Base-by-base conservation (phyloP, 2,329 filamentous ascomycete species). In the Fusarium tuaranense region DNA sequence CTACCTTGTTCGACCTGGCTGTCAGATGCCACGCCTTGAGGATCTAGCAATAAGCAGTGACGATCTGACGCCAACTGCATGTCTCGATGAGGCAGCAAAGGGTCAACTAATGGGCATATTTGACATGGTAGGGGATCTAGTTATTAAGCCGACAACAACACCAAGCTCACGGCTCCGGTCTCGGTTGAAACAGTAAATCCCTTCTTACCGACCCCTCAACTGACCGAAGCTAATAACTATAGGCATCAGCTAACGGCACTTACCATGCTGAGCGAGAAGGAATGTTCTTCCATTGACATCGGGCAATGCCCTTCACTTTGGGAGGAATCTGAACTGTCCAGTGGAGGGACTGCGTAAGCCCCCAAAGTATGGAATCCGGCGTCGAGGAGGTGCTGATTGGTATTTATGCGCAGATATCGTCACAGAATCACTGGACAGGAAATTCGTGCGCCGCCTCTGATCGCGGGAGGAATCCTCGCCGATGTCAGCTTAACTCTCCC, bases 201-300 rank as follows among this genome's bases (percentile, higher is more conserved):
- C 13, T 16, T 13, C 0, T n/a, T 2, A 2, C 4, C 0, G 0
- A 4, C 2, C 1, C n/a, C 4, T 2, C 1, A 2, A 0, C 3
- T 22, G 4, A 3, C 7, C 2, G 0, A 13, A 2, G 13, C 18
- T 59, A 41, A 68, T 4, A 5, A 10, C 0, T 3, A 0, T 30
- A 68, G 65, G 5, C 55, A 68, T 16, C 65, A 68, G 18, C 32
- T 59, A 22, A 51, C 55, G 14, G 65, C 65, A 2, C 61, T 68
- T 0, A 10, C 65, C 0, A 12, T 68, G 1, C 46, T 68, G 22
- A 68, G 61, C 5, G 65, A 68, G 7, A 68, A 58, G 20, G 65
- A 68, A 1, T 68, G 61, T n/a, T 3, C 0, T 1, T 32, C 27
- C 2, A 2, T 48, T 10, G 30, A 58, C 2, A 27, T 1, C 1